phyloP scores from a whole-genome alignment of 2,329 filamentous ascomycete species.

The Arthrinium puccinioides region DNA sequence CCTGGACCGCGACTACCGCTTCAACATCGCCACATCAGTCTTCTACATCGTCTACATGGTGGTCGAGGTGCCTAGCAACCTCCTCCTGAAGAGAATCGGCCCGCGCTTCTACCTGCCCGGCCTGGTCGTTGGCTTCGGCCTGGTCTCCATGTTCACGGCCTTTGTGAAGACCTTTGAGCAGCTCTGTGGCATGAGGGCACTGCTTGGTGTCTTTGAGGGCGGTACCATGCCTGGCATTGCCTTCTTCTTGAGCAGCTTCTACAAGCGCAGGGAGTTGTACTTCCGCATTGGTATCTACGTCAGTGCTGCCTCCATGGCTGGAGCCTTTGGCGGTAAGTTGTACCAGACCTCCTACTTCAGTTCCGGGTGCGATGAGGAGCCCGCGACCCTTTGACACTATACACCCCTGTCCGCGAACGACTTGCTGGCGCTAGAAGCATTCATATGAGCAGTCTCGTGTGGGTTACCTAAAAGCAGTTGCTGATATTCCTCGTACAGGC shows the following conservation, averaged over 20 bases:
- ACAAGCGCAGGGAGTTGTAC: conserved; percentile 47
- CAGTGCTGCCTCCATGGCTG: conserved; percentile 45
- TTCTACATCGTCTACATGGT: conserved; percentile 52
- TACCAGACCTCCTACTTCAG: background rate
- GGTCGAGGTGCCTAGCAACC: conserved; percentile 48
- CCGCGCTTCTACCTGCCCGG: conserved; percentile 45
- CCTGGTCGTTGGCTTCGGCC: conserved; percentile 47
- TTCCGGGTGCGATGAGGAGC: too few species aligned
- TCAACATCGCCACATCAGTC: conserved; percentile 51
- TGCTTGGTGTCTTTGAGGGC: conserved; percentile 49
- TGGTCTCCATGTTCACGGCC: conserved; percentile 45
- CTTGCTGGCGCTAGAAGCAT: too few species aligned
- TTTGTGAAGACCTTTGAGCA: conserved; percentile 41
- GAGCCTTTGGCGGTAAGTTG: conserved; percentile 41
- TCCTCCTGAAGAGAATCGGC: conserved; percentile 45
- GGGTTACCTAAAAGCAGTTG: too few species aligned
- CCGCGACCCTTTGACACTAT: background rate
- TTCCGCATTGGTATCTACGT: conserved; percentile 50
- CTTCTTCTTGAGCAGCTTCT: conserved; percentile 49
- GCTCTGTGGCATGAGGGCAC: conserved; percentile 37
- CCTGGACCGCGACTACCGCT: conserved; percentile 37
- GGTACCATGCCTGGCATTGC: conserved; percentile 51
- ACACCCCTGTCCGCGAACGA: too few species aligned
- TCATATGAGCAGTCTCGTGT: too few species aligned
- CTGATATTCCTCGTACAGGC: conserved; percentile 11